Conservation (phyloP, 352 stramenopile genomes). For the Globisporangium mamillatum region DNA sequence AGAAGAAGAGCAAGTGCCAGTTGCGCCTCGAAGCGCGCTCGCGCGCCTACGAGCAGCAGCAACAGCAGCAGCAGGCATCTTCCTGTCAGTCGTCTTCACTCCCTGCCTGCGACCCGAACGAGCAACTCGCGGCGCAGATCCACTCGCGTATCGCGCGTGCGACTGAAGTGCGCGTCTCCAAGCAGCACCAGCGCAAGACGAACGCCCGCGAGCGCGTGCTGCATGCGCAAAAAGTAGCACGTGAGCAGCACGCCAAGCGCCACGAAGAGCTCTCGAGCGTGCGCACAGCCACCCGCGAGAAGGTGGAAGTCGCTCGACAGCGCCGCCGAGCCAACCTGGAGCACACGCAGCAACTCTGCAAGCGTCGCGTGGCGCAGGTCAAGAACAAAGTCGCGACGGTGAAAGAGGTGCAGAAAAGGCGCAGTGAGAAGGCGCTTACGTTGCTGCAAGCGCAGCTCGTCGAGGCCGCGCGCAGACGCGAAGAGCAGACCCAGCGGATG, state of each 20-base stretch:
- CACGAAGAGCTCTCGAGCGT: conserved; percentile 35
- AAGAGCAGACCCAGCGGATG: conserved; percentile 51
- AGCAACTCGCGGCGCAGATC: conserved; percentile 28
- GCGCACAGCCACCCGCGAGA: conserved; percentile 33
- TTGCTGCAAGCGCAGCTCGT: conserved; percentile 45
- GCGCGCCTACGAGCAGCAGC: conserved; percentile 25
- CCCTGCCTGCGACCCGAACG: neutral
- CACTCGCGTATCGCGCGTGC: conserved; percentile 51
- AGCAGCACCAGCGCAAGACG: conserved; percentile 38
- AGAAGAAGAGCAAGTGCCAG: conserved; percentile 69
- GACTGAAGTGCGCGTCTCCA: conserved; percentile 39
- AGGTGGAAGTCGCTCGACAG: conserved; percentile 43
- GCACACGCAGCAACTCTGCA: conserved; percentile 44
- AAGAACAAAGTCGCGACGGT: conserved; percentile 54
- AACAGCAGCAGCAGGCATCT: neutral
- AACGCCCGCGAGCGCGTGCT: conserved; percentile 47
- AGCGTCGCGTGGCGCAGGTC: conserved; percentile 40
- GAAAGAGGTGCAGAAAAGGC: conserved; percentile 39
- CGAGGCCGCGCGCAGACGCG: conserved; percentile 43
- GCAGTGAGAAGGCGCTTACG: conserved; percentile 32
- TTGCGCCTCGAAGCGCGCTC: conserved; percentile 57
- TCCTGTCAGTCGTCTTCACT: neutral
- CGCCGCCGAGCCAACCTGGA: conserved; percentile 43
- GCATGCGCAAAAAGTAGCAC: conserved; percentile 53
- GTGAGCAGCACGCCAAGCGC: conserved; percentile 47